A percentile compares a stretch with the other conserved stretches of the same genome.
Evolutionary conservation across 192 early-diverging fungal genomes (phyloP).

Genomic region (Podila minutissima): DNA sequence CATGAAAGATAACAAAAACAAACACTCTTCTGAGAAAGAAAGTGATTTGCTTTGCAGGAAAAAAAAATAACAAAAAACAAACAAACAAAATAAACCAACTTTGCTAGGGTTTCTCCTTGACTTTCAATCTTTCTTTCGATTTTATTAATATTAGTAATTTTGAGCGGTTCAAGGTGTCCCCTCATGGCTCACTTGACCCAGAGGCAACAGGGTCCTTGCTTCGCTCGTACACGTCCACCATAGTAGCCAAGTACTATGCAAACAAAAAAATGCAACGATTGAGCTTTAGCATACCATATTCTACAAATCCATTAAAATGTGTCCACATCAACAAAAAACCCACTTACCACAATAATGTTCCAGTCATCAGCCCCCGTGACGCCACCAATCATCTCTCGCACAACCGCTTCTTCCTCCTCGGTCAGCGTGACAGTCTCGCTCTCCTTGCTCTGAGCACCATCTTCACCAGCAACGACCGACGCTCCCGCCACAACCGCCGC

Average conservation of each 20-base stretch:
- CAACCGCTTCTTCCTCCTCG: constrained; percentile 34
- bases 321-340: not conserved
- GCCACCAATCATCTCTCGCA: constrained; percentile 37
- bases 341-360: constrained; percentile 43
- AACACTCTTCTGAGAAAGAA: too few relatives aligned
- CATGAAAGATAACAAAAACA: constrained; percentile 1
- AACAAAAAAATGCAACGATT: not conserved
- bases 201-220: constrained; percentile 16
- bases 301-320: not conserved
- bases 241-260: constrained; percentile 34
- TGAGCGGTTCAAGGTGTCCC: too few relatives aligned
- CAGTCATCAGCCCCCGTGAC: constrained; percentile 36
- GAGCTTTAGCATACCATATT: not conserved
- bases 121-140: too few relatives aligned
- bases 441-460: not conserved
- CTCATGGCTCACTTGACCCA: not conserved
- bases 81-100: too few relatives aligned
- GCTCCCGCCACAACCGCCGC: not conserved
- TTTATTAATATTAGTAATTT: too few relatives aligned
- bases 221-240: constrained; percentile 44
- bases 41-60: too few relatives aligned
- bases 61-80: too few relatives aligned
- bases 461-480: not conserved
- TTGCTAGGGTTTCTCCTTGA: too few relatives aligned
- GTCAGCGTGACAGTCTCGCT: constrained; percentile 22